These are phyloP conservation scores for Arachnopeziza araneosa DNA, from an alignment of 2,329 filamentous ascomycete genomes.

Conservation along the genomic window DNA sequence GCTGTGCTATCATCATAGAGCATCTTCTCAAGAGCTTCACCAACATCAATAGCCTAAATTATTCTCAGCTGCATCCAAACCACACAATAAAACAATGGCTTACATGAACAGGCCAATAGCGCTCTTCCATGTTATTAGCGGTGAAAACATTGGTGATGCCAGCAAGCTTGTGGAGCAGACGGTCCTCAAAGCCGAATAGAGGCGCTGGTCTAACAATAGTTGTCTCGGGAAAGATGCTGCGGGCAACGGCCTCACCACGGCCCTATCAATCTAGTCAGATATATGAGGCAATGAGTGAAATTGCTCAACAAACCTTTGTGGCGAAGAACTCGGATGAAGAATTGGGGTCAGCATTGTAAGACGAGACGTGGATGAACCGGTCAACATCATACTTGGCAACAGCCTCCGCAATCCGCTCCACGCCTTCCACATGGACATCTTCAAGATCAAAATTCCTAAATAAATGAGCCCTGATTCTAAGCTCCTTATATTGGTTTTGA, in stretches of 20 bases:
- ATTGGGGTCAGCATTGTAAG: slow-evolving; percentile 77
- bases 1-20: slow-evolving; percentile 86
- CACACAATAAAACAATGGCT: slow-evolving; percentile 21
- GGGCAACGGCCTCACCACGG: slow-evolving; percentile 74
- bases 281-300: neutral
- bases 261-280: slow-evolving; percentile 42
- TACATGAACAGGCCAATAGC: slow-evolving; percentile 87
- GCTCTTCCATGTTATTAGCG: slow-evolving; percentile 88
- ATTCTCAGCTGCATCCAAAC: neutral
- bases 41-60: slow-evolving; percentile 76
- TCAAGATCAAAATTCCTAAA: slow-evolving; percentile 83
- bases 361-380: slow-evolving; percentile 93
- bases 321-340: slow-evolving; percentile 86
- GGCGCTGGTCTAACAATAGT: slow-evolving; percentile 93
- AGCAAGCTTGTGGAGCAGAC: slow-evolving; percentile 80
- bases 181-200: slow-evolving; percentile 92
- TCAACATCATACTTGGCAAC: slow-evolving; percentile 98
- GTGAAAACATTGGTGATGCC: slow-evolving; percentile 77
- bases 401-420: slow-evolving; percentile 86
- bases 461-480: slow-evolving; percentile 28
- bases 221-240: slow-evolving; percentile 90
- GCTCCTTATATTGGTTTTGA: neutral
- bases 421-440: slow-evolving; percentile 89
- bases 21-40: slow-evolving; percentile 82
- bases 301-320: slow-evolving; percentile 61